A percentile compares a stretch with the other conserved stretches of the same genome.
These are phyloP conservation scores for Lactifluus pinguis DNA, from an alignment of 768 basidiomycete genomes.

Conservation along the genomic window DNA sequence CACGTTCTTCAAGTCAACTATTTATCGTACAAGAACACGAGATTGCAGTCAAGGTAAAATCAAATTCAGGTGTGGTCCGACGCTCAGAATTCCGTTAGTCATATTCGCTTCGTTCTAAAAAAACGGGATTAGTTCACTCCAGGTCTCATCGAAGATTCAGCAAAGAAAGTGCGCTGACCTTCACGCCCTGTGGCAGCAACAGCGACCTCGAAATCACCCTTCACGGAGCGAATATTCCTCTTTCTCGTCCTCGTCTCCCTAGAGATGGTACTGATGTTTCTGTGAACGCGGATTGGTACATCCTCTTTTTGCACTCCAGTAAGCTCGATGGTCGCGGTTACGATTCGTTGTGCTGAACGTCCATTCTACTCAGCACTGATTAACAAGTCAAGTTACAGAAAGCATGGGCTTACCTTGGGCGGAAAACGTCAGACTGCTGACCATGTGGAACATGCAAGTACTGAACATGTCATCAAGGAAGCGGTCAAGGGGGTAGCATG, in stretches of 20 bases:
- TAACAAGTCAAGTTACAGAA: background rate
- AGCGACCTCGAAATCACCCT: constrained; percentile 25
- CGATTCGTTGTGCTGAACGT: constrained; percentile 43
- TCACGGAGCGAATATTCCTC: constrained; percentile 29
- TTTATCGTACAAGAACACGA: background rate
- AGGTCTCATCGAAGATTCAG: background rate
- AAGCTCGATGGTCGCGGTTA: constrained; percentile 50
- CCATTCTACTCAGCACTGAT: constrained; percentile 33
- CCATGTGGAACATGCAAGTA: constrained; percentile 16
- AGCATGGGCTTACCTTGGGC: constrained; percentile 6
- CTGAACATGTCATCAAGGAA: constrained; percentile 35
- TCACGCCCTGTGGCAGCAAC: constrained; percentile 17
- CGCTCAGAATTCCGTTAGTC: constrained; percentile 25
- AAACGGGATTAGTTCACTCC: background rate
- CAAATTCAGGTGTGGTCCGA: constrained; percentile 16
- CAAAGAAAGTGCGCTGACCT: constrained; percentile 10
- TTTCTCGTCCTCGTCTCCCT: constrained; percentile 38
- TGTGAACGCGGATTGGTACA: constrained; percentile 42
- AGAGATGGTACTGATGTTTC: constrained; percentile 41
- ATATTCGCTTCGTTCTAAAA: constrained; percentile 23
- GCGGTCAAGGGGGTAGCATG: constrained; percentile 34
- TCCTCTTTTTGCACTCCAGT: constrained; percentile 47
- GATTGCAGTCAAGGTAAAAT: background rate
- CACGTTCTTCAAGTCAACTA: background rate
- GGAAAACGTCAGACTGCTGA: constrained; percentile 9